Evolutionary conservation across 805 yeast species (phyloP), one percentile per base, ranked within the genome.

Genomic region (Ogataea naganishii): DNA sequence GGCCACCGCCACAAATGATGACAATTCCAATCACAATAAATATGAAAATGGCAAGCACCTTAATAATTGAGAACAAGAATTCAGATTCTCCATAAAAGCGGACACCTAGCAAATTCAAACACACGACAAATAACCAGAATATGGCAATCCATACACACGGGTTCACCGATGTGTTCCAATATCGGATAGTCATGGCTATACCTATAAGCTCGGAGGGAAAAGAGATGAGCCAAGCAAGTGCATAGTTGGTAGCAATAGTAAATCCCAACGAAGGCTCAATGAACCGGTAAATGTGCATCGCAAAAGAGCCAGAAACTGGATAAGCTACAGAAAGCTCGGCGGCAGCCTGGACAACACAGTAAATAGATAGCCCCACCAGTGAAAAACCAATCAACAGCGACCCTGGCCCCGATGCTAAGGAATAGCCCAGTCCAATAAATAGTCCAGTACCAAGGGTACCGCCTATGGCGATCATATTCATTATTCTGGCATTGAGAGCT

Each of bases 401-500:
- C 18, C 44, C 55, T 3, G 55, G 55, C 10, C 51, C 51, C 14
- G 43, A 39, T 10, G 49, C 32, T 30, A 79, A 53, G 1, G 79
- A 62, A 11, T 62, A 53, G 33, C 79, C 78, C 3, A 80, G 64
- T 39, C 80, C 80, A 16, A 81, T 75, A 33, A 81, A 70, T 27
- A 81, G 60, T 38, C 86, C 89, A 7, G 84, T 75, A 37, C 89
- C 89, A 39, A 80, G 75, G 36, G 78, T 67, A 15, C 84, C 84
- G 35, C 85, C 85, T 36, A 79, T 62, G 26, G 86, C 82, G 51
- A 79, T 79, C 80, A 78, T 73, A 28, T 75, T 70, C 41, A 79
- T 50, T 43, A 77, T 83, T 38, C 83, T 59, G 24, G 70, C 64
- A 40, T 66, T 67, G 25, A 74, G 59, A 3, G 61, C 46, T 31